phyloP scores from a whole-genome alignment of 2,329 filamentous ascomycete species.

The Biscogniauxia marginata region DNA sequence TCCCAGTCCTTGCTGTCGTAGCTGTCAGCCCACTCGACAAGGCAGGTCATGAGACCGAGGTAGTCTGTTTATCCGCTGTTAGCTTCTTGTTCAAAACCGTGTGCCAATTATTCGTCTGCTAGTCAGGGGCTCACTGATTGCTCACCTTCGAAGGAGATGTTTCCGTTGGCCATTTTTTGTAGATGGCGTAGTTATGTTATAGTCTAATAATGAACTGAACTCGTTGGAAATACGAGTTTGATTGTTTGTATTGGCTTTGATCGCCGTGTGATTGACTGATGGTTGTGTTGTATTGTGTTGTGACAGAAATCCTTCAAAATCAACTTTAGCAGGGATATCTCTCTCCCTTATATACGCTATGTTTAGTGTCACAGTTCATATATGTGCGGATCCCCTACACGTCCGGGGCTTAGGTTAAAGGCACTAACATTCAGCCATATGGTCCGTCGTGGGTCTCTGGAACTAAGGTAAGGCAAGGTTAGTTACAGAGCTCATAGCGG shows the following conservation, averaged over 20 bases:
- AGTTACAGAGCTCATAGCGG: not conserved
- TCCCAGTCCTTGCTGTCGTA: conserved; percentile 66
- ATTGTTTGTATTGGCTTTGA: not conserved
- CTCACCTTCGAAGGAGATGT: conserved; percentile 28
- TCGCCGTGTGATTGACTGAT: not conserved
- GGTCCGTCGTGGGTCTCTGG: not conserved
- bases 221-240: not conserved
- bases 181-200: not conserved
- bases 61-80: conserved; percentile 23
- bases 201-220: not conserved
- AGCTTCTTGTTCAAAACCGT: not conserved
- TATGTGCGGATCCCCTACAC: conserved; percentile 10
- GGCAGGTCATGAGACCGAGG: conserved; percentile 31
- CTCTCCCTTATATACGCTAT: conserved; percentile 1
- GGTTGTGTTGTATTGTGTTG: not conserved
- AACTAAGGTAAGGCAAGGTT: not conserved
- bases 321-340: conserved; percentile 3
- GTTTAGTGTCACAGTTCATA: not conserved
- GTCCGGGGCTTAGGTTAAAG: conserved; percentile 2
- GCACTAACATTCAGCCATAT: not conserved
- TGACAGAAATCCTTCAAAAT: not conserved
- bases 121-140: not conserved
- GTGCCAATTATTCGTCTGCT: not conserved
- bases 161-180: conserved; percentile 10
- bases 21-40: conserved; percentile 61